Base-by-base conservation (phyloP, 192 early-diverging fungal genomes). In the Coemansia javaensis region DNA sequence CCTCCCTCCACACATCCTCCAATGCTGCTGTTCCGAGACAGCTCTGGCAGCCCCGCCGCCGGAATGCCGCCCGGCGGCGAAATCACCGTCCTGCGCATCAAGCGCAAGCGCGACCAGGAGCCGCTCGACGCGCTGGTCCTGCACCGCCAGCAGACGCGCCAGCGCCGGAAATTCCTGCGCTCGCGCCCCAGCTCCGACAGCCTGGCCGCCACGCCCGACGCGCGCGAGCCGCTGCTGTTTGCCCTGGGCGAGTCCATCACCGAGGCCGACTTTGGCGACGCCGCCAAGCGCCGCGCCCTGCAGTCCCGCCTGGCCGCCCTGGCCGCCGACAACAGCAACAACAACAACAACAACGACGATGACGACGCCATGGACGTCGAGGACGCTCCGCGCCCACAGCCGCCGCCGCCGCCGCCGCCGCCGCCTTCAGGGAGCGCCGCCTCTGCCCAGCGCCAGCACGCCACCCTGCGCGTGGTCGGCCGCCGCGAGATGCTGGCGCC, bases 51-150 rank as follows among this genome's bases (percentile, higher is more conserved):
- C 20, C 32, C 17, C 32, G 38, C 30, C 22, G 20, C 11, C 31
- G 32, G 34, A 33, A n/a, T n/a, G n/a, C n/a, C n/a, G n/a, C n/a
- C n/a, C 20, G 10, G 33, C 10, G 32, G 17, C 27, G 11, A 44
- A 22, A 53, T 80, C 12, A 85, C 86, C 8, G 81, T 88, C 28
- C 61, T 88, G n/a, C 77, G 86, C 5, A 81, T 88, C 50, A 88
- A 88, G 59, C 81, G 86, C n/a, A 86, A 82, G 47, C 80, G 86
- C 25, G 74, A 59, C 40, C 85, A 86, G 33, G 84, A 88, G 47
- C 86, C 86, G 8, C 59, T 86, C 4, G 85, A 86, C 22, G 83
- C 83, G 1, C 69, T 88, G 23, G 45, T 66, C 1, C 39, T 73
- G 20, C 56, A 59, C n/a, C 56, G 60, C 17, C 44, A 65, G 37